Evolutionary conservation across 306 rosid genomes (phyloP).

Genomic region (Urtica urens): DNA sequence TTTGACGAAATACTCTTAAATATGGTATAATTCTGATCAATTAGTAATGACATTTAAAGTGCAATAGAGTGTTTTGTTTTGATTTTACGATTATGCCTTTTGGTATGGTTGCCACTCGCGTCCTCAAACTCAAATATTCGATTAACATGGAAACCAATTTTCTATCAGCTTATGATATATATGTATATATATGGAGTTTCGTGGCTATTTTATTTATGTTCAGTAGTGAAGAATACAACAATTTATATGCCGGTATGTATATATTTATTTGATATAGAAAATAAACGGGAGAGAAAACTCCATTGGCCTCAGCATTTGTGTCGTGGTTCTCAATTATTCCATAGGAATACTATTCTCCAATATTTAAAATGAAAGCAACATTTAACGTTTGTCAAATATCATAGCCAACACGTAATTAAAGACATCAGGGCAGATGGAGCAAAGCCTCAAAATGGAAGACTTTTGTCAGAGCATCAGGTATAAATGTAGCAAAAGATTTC

Average conservation of each 20-base stretch:
- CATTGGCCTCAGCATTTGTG: background rate
- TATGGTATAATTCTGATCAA: too few relatives aligned
- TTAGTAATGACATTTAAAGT: too few relatives aligned
- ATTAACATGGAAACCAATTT: too few relatives aligned
- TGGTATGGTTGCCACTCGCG: too few relatives aligned
- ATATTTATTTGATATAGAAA: background rate
- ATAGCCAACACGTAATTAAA: background rate
- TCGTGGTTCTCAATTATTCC: constrained; percentile 2
- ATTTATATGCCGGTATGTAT: background rate
- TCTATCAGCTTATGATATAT: too few relatives aligned
- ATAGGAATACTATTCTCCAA: constrained; percentile 4
- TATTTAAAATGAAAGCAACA: constrained; percentile 1
- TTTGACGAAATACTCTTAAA: too few relatives aligned
- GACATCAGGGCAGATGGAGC: background rate
- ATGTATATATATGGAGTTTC: too few relatives aligned
- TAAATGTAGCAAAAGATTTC: background rate
- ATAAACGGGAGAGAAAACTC: background rate
- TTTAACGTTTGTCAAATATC: constrained; percentile 1
- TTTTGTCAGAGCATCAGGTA: background rate
- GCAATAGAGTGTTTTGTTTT: too few relatives aligned
- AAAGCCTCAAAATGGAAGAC: background rate
- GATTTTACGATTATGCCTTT: too few relatives aligned
- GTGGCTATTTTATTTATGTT: too few relatives aligned
- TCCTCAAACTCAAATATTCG: too few relatives aligned
- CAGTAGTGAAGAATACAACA: too few relatives aligned